Evolutionary conservation across 176 grass and related monocot species (phyloP).

Genomic region (Raddia guianensis): DNA sequence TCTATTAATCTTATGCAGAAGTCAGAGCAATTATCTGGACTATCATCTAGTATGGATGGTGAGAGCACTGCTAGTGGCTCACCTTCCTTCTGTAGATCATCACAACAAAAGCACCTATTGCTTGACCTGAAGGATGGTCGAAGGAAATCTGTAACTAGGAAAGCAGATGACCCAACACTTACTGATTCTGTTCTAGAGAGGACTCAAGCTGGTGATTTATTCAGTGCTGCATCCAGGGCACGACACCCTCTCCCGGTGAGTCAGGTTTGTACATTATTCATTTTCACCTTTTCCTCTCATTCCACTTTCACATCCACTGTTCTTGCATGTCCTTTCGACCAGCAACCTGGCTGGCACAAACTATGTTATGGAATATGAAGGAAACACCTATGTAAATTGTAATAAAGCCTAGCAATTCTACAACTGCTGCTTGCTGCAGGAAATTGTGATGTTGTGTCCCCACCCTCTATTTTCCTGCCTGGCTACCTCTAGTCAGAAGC

Average conservation of each 20-base stretch:
- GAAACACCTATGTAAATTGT: conserved; percentile 23
- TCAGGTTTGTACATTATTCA: conserved; percentile 26
- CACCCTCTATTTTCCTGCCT: background rate
- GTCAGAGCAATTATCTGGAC: conserved; percentile 69
- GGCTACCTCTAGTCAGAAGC: conserved; percentile 2
- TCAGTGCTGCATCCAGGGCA: conserved; percentile 74
- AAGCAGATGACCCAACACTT: conserved; percentile 57
- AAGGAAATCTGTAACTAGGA: conserved; percentile 86
- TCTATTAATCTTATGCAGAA: conserved; percentile 61
- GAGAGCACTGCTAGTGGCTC: conserved; percentile 77
- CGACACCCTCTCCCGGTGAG: conserved; percentile 69
- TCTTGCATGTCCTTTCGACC: conserved; percentile 16
- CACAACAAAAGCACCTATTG: conserved; percentile 71
- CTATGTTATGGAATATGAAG: background rate
- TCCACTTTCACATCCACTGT: conserved; percentile 12
- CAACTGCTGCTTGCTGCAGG: conserved; percentile 4
- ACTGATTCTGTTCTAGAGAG: conserved; percentile 70
- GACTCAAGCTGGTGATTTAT: conserved; percentile 92
- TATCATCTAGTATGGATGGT: conserved; percentile 58
- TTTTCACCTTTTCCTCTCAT: background rate
- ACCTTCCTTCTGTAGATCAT: conserved; percentile 68
- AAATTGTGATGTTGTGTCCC: background rate
- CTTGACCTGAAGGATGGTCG: conserved; percentile 86
- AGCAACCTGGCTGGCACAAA: background rate
- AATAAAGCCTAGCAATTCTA: conserved; percentile 16